Base-by-base conservation (phyloP, 345 rosid species). In the Alliaria petiolata region DNA sequence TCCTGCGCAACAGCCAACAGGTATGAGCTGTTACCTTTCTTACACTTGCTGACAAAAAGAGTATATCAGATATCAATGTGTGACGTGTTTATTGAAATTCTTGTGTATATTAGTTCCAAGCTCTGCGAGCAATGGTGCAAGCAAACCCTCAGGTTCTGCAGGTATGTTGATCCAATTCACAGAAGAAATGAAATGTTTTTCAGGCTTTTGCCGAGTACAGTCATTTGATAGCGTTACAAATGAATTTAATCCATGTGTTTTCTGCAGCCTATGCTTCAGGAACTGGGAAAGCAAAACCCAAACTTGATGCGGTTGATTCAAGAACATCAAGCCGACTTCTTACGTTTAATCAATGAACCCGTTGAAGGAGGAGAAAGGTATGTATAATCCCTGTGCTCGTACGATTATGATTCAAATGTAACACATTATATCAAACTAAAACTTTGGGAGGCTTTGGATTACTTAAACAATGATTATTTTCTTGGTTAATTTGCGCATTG, bases 231-330 rank as follows among this genome's bases (percentile, higher is more conserved):
- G 30, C 8, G 1, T 40, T 71, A 20, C 45, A 8, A 34, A 58
- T 68, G 19, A 40, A 26, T 66, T 35, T 25, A 12, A 40, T 8
- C 47, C 30, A 67, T 9, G 30, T 20, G 34, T 15, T 46, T 60
- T 72, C 56, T 68, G 70, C 84, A 92, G 98, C 98, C 95, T 38
- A 85, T 90, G 98, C 93, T 92, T 80, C 98, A 87, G 77, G 95
- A 92, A 67, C 76, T 92, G 72, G 97, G 98, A 35, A 88, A 88
- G 59, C 95, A 92, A 67, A 90, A 92, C 75, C 98, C 97, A 72
- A 83, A 90, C 17, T 76, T 92, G 35, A 81, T 90, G 90, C 80
- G 92, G 59, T 83, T 90, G 65, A 88, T 93, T 73, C 97, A 88
- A 85, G 98, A 88, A 67, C 97, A 88, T 66, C 96, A 88, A 66